Percentiles rank a stretch among this genome's conserved stretches.
Conservation (phyloP, 805 yeast species). For the Maudiozyma serrabonitensis region DNA sequence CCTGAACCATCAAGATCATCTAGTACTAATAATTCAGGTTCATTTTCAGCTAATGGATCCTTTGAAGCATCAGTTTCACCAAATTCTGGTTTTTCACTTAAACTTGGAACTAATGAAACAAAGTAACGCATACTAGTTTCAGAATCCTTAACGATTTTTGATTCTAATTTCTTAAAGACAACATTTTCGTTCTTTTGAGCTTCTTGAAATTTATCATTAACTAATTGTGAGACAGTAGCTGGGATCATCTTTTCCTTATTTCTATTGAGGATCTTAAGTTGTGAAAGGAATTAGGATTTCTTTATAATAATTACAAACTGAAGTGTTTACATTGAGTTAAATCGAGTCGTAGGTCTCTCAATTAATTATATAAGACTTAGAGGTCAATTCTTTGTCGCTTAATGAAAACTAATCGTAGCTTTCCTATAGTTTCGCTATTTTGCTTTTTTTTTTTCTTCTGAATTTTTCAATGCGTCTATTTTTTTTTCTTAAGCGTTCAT, state of each 20-base stretch:
- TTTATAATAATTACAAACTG: too few relatives aligned
- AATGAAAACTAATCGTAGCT: too few relatives aligned
- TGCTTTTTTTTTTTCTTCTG: too few relatives aligned
- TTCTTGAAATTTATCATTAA: conserved; percentile 29
- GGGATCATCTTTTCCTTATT: conserved; percentile 25
- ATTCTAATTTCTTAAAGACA: conserved; percentile 40
- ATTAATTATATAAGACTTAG: too few relatives aligned
- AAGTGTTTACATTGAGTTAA: too few relatives aligned
- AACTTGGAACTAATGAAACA: conserved; percentile 26
- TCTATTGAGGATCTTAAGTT: too few relatives aligned
- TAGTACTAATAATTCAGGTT: conserved; percentile 59
- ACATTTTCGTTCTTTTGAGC: conserved; percentile 28
- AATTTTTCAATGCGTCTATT: too few relatives aligned
- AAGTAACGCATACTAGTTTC: conserved; percentile 26
- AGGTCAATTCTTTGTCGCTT: too few relatives aligned
- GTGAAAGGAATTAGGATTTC: too few relatives aligned
- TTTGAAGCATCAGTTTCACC: conserved; percentile 27
- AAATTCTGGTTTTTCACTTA: conserved; percentile 32
- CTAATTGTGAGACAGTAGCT: conserved; percentile 29
- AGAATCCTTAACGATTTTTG: conserved; percentile 22
- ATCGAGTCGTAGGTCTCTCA: too few relatives aligned
- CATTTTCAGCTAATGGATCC: conserved; percentile 77
- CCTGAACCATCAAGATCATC: conserved; percentile 36
- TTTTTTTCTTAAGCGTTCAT: too few relatives aligned
- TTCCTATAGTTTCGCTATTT: too few relatives aligned